Evolutionary conservation across 371 early-diverging fungal genomes (phyloP).

Genomic region (Dinochytrium kinnereticum): DNA sequence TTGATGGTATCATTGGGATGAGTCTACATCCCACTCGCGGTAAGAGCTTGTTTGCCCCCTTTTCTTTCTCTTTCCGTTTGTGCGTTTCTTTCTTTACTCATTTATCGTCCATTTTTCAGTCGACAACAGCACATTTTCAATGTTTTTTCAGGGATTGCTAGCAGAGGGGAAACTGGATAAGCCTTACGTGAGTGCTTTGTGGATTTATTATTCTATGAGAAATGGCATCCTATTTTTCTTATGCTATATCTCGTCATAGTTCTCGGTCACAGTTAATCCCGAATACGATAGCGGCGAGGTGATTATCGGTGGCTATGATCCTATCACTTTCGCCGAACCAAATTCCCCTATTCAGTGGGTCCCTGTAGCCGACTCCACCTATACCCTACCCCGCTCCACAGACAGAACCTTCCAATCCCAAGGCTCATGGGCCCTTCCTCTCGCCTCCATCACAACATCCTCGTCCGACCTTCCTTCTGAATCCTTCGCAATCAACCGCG

Average conservation of each 20-base stretch:
- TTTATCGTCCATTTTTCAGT: background rate
- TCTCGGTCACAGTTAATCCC: background rate
- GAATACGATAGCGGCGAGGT: conserved; percentile 15
- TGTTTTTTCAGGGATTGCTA: conserved; percentile 16
- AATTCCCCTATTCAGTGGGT: conserved; percentile 14
- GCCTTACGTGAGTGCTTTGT: background rate
- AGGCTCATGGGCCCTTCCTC: conserved; percentile 10
- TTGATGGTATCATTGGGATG: conserved; percentile 36
- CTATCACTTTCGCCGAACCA: conserved; percentile 6
- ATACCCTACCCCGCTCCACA: background rate
- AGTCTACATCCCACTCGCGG: conserved; percentile 11
- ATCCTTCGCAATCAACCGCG: background rate
- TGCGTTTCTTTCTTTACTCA: too few relatives aligned
- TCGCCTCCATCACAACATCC: conserved; percentile 10
- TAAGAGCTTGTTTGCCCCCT: background rate
- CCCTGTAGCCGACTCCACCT: background rate
- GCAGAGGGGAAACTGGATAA: background rate
- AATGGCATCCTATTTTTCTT: background rate
- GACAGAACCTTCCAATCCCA: background rate
- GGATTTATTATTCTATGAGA: background rate
- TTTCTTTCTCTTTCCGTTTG: too few relatives aligned
- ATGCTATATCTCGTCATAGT: background rate
- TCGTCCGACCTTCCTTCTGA: background rate
- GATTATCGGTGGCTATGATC: conserved; percentile 26
- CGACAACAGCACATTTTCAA: background rate